These are phyloP conservation scores for Eucalyptus grandis DNA, from an alignment of 345 rosid genomes.

Conservation along the genomic window DNA sequence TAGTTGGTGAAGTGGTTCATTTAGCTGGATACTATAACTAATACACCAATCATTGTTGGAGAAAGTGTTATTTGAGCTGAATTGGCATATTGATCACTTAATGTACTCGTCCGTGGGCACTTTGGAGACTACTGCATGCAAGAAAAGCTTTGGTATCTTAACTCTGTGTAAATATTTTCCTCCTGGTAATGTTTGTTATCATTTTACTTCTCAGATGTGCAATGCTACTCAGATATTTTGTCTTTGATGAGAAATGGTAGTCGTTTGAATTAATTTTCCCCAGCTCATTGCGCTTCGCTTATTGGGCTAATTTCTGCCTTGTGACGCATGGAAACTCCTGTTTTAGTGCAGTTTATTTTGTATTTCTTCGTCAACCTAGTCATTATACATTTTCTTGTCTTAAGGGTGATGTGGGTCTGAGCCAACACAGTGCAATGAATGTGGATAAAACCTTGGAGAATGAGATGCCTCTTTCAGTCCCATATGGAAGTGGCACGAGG, in stretches of 20 bases:
- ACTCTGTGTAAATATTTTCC: background rate
- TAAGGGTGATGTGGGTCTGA: constrained; percentile 37
- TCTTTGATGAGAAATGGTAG: background rate
- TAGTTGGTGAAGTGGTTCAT: background rate
- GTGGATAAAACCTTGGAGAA: constrained; percentile 23
- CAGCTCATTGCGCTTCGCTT: background rate
- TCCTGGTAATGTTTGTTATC: background rate
- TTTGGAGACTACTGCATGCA: background rate
- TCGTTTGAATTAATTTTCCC: background rate
- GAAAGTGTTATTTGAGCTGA: background rate
- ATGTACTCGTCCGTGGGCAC: background rate
- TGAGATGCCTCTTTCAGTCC: constrained; percentile 28
- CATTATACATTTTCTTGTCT: constrained; percentile 25
- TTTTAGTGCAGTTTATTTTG: background rate
- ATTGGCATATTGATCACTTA: background rate
- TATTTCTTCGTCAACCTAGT: constrained; percentile 11
- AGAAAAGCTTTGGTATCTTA: background rate
- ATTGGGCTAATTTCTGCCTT: background rate
- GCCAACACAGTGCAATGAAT: constrained; percentile 14
- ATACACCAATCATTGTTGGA: background rate
- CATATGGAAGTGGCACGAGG: constrained; percentile 67
- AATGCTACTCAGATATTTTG: background rate
- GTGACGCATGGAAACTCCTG: constrained; percentile 1
- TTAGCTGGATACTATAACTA: background rate
- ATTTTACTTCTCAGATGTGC: background rate